These are phyloP conservation scores for Morella rubra DNA, from an alignment of 306 rosid genomes.

Conservation along the genomic window DNA sequence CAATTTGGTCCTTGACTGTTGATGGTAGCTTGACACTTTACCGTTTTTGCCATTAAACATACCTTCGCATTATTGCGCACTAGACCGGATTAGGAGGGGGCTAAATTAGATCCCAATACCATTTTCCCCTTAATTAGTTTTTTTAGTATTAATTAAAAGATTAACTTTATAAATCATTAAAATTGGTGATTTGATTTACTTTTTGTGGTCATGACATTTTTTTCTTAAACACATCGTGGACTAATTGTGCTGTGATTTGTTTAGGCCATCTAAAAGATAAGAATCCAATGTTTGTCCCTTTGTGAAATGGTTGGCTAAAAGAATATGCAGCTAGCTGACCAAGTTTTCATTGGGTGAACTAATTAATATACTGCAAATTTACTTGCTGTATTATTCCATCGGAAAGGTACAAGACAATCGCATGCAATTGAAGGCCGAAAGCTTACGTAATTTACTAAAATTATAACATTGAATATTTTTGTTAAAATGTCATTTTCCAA, in stretches of 20 bases:
- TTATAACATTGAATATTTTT: neutral
- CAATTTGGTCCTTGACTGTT: too few relatives aligned
- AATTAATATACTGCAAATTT: neutral
- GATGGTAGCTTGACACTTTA: too few relatives aligned
- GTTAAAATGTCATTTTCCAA: constrained; percentile 47
- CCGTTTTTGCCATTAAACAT: too few relatives aligned
- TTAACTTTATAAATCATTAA: too few relatives aligned
- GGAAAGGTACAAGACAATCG: neutral
- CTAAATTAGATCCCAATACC: neutral
- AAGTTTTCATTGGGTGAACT: neutral
- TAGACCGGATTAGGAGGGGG: neutral
- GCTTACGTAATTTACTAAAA: neutral
- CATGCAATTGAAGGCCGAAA: neutral
- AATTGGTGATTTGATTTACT: neutral
- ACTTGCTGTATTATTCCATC: neutral
- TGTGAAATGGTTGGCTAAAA: neutral
- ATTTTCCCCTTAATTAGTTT: neutral
- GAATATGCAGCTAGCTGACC: neutral
- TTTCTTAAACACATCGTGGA: neutral
- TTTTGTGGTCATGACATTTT: neutral
- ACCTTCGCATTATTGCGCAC: neutral
- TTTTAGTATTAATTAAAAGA: too few relatives aligned
- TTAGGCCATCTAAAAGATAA: neutral
- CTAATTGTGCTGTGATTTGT: neutral
- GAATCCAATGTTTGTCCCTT: neutral